Percentiles rank a stretch among this genome's conserved stretches.
Conservation (phyloP, 139 green algal genomes). For the Coccomyxa sp. region DNA sequence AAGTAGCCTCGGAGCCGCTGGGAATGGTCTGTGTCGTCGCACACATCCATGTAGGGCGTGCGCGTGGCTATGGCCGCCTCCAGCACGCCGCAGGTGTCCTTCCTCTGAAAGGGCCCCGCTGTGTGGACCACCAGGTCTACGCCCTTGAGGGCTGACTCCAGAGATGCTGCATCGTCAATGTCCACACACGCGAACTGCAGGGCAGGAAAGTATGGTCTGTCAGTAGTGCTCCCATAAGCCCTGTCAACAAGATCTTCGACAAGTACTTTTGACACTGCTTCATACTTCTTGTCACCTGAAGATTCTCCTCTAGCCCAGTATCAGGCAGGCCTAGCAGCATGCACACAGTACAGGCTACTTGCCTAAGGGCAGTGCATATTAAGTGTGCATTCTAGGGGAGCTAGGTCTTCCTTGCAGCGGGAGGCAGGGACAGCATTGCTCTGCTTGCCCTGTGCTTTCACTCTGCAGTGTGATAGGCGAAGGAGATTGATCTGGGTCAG, state of each 20-base stretch:
- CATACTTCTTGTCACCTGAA: too few species aligned
- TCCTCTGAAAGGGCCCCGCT: constrained; percentile 83
- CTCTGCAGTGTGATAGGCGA: too few species aligned
- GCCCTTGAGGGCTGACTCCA: constrained; percentile 12
- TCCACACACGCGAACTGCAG: constrained; percentile 35
- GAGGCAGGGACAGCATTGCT: too few species aligned
- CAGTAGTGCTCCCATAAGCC: too few species aligned
- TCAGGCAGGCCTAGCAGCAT: neutral
- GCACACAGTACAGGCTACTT: too few species aligned
- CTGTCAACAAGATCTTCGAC: too few species aligned
- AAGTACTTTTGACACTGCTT: too few species aligned
- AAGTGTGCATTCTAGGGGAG: too few species aligned
- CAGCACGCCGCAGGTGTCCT: constrained; percentile 59
- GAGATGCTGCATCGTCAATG: constrained; percentile 38
- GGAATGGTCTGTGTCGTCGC: constrained; percentile 76
- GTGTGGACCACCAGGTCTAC: constrained; percentile 15
- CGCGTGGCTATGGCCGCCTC: constrained; percentile 69
- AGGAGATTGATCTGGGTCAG: too few species aligned
- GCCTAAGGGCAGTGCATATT: too few species aligned
- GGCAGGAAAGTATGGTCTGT: constrained; percentile 16
- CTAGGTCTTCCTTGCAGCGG: too few species aligned
- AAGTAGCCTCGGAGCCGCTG: constrained; percentile 48
- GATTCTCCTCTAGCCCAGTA: neutral
- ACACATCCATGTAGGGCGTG: constrained; percentile 93
- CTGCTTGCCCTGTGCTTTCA: too few species aligned